These are phyloP conservation scores for Lycium ferocissimum DNA, from an alignment of 257 asterid genomes.

Conservation along the genomic window DNA sequence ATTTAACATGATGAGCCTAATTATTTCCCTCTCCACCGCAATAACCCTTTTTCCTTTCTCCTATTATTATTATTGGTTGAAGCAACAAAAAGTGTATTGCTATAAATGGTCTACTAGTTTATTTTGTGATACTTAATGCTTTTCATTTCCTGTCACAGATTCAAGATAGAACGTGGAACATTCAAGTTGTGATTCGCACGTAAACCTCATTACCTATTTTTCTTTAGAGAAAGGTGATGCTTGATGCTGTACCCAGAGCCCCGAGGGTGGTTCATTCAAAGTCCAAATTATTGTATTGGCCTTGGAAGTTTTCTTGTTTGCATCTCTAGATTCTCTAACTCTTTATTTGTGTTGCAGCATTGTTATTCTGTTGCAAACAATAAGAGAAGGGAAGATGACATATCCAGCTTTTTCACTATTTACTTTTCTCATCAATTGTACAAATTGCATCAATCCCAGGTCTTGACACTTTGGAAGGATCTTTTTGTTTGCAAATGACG, in stretches of 20 bases:
- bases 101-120: background rate
- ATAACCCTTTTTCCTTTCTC: background rate
- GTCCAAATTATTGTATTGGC: background rate
- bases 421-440: background rate
- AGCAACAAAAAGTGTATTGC: background rate
- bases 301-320: background rate
- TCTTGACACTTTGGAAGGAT: too few species aligned
- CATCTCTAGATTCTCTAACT: background rate
- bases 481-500: too few species aligned
- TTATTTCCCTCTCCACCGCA: background rate
- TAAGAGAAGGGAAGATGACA: background rate
- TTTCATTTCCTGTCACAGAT: background rate
- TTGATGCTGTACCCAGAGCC: background rate
- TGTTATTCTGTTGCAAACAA: constrained; percentile 11
- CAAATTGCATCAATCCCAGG: too few species aligned
- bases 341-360: background rate
- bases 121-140: background rate
- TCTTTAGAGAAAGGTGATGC: constrained; percentile 11
- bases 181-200: background rate
- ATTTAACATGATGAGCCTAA: background rate
- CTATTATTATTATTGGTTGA: background rate
- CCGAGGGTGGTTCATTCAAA: background rate
- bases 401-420: background rate
- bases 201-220: background rate
- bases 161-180: background rate